These are phyloP conservation scores for Endocarpon pusillum DNA, from an alignment of 495 filamentous ascomycete genomes.

Conservation along the genomic window DNA sequence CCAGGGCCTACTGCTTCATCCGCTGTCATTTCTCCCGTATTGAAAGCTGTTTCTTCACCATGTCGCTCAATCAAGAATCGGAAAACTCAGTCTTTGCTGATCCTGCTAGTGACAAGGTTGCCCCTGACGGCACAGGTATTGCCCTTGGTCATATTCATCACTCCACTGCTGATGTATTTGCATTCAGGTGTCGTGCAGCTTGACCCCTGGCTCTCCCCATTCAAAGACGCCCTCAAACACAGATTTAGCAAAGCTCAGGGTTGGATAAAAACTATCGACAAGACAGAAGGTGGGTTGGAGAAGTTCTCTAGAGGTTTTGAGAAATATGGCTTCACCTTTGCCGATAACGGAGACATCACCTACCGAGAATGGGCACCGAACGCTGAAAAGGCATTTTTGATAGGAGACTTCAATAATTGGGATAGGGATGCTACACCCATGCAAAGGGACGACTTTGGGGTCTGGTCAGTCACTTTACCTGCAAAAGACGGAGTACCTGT, in stretches of 20 bases:
- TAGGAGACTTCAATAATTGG: slow-evolving; percentile 98
- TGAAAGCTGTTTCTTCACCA: slow-evolving; percentile 1
- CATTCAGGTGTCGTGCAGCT: slow-evolving; percentile 68
- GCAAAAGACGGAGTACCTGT: slow-evolving; percentile 55
- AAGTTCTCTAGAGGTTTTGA: slow-evolving; percentile 86
- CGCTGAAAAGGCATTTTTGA: slow-evolving; percentile 64
- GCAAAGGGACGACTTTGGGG: slow-evolving; percentile 70
- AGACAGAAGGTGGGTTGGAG: slow-evolving; percentile 75
- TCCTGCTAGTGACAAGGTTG: slow-evolving; percentile 12
- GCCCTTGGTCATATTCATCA: neutral
- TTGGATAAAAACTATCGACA: slow-evolving; percentile 72
- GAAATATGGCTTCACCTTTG: slow-evolving; percentile 64
- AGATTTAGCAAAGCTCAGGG: slow-evolving; percentile 67
- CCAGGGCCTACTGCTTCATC: no score
- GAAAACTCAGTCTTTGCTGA: slow-evolving; percentile 6
- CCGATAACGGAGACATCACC: slow-evolving; percentile 62
- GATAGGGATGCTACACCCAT: slow-evolving; percentile 65
- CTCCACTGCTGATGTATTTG: slow-evolving; percentile 7
- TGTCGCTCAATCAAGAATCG: slow-evolving; percentile 6
- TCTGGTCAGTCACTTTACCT: slow-evolving; percentile 70
- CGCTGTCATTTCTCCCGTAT: no score
- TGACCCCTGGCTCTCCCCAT: slow-evolving; percentile 82
- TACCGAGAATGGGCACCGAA: slow-evolving; percentile 97
- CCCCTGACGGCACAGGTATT: slow-evolving; percentile 36
- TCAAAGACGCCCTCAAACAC: slow-evolving; percentile 55